A percentile compares a stretch with the other conserved stretches of the same genome.
Conservation (phyloP, 768 basidiomycete species). For the Pulveroboletus frians region DNA sequence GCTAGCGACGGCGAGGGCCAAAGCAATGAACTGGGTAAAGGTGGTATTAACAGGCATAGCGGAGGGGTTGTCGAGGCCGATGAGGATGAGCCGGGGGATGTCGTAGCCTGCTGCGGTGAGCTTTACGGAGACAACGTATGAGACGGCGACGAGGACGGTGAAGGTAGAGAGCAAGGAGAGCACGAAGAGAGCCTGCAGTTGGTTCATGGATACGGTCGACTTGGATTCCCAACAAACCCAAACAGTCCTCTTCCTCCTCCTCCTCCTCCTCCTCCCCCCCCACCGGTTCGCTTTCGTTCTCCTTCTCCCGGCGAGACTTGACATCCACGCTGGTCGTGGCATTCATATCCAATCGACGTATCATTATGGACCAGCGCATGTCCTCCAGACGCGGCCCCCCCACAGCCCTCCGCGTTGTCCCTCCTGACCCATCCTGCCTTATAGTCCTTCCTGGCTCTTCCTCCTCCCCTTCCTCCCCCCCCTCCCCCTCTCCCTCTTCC, state of each 20-base stretch:
- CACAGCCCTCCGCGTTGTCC: constrained; percentile 54
- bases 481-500: not conserved
- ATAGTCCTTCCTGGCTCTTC: constrained; percentile 30
- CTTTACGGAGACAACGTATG: constrained; percentile 36
- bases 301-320: constrained; percentile 17
- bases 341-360: constrained; percentile 24
- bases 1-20: constrained; percentile 47
- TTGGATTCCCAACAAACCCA: constrained; percentile 1
- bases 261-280: not conserved
- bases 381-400: constrained; percentile 22
- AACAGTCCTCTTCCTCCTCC: not conserved
- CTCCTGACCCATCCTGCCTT: constrained; percentile 37
- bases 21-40: constrained; percentile 43
- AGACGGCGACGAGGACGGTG: constrained; percentile 40
- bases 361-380: constrained; percentile 28
- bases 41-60: constrained; percentile 15
- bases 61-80: constrained; percentile 39
- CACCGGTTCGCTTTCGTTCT: not conserved
- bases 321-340: constrained; percentile 34
- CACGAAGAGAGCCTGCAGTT: constrained; percentile 51
- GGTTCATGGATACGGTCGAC: constrained; percentile 35
- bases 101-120: constrained; percentile 56
- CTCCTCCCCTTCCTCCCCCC: not conserved
- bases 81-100: constrained; percentile 54
- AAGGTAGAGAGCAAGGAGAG: constrained; percentile 47